Percentiles rank a stretch among this genome's conserved stretches.
Conservation (phyloP, 345 rosid genomes). For the Rhizophora mangle region DNA sequence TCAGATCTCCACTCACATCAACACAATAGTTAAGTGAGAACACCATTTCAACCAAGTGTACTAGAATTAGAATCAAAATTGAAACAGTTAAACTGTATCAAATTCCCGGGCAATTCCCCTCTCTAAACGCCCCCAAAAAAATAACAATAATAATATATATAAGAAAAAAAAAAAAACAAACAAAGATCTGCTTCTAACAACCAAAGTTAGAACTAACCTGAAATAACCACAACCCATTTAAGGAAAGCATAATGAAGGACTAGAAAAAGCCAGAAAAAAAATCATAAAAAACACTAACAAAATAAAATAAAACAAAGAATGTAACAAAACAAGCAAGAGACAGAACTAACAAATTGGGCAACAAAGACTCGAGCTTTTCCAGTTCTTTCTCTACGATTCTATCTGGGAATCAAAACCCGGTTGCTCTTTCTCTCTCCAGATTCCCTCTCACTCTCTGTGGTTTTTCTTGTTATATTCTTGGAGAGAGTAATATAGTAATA, state of each 20-base stretch:
- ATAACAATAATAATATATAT: too few relatives aligned
- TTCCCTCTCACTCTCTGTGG: not conserved
- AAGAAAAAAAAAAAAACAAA: not conserved
- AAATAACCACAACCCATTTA: slow-evolving; percentile 3
- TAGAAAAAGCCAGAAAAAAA: not conserved
- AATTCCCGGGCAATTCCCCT: not conserved
- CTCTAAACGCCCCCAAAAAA: not conserved
- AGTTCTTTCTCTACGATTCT: not conserved
- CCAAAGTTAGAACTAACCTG: not conserved
- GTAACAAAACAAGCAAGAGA: not conserved
- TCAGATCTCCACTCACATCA: slow-evolving; percentile 2
- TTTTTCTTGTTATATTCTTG: slow-evolving; percentile 10
- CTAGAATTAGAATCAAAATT: not conserved
- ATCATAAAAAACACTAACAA: not conserved
- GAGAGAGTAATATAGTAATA: not conserved
- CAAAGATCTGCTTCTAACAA: slow-evolving; percentile 3
- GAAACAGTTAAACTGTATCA: slow-evolving; percentile 7
- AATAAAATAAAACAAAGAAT: not conserved
- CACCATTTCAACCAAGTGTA: not conserved
- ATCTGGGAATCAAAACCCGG: slow-evolving; percentile 15
- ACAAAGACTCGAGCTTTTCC: slow-evolving; percentile 4
- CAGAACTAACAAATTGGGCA: slow-evolving; percentile 10
- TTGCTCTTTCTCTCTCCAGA: slow-evolving; percentile 11
- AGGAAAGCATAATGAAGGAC: not conserved
- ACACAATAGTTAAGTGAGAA: not conserved